These are phyloP conservation scores for Lichtheimia corymbifera DNA, from an alignment of 371 early-diverging fungal genomes.

Conservation along the genomic window DNA sequence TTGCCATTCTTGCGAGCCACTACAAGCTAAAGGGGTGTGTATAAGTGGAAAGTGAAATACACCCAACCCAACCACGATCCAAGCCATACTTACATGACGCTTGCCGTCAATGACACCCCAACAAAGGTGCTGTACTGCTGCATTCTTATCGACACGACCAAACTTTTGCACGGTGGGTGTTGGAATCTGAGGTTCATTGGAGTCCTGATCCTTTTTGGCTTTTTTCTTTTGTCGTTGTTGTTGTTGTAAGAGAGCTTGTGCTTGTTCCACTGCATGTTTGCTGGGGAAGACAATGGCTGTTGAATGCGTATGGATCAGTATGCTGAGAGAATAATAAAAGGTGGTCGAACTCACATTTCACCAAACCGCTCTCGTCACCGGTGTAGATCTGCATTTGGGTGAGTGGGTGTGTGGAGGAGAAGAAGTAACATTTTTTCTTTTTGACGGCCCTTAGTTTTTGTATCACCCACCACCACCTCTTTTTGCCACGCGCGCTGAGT, in stretches of 20 bases:
- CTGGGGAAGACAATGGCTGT: conserved; percentile 3
- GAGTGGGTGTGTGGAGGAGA: conserved; percentile 4
- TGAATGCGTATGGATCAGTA: background rate
- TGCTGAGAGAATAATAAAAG: background rate
- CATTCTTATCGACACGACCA: conserved; percentile 56
- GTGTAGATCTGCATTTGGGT: conserved; percentile 59
- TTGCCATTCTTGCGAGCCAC: conserved; percentile 69
- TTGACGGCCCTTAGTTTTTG: background rate
- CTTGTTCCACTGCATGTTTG: conserved; percentile 1
- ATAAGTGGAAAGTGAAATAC: too few relatives aligned
- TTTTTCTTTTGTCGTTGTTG: conserved; percentile 13
- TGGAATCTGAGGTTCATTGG: conserved; percentile 26
- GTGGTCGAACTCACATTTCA: conserved; percentile 55
- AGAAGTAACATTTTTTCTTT: background rate
- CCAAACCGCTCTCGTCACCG: conserved; percentile 78
- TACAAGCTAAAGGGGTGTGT: conserved; percentile 34
- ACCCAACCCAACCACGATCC: background rate
- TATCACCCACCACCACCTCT: background rate
- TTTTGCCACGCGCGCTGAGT: background rate
- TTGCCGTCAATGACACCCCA: conserved; percentile 42
- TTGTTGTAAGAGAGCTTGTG: conserved; percentile 26
- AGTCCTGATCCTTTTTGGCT: conserved; percentile 17
- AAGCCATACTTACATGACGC: conserved; percentile 27
- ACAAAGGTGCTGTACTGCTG: conserved; percentile 53
- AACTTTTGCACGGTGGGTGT: conserved; percentile 39